Evolutionary conservation across 2,329 filamentous ascomycete genomes (phyloP), one percentile per base, ranked within the genome.

Genomic region (Claviceps humidiphila): DNA sequence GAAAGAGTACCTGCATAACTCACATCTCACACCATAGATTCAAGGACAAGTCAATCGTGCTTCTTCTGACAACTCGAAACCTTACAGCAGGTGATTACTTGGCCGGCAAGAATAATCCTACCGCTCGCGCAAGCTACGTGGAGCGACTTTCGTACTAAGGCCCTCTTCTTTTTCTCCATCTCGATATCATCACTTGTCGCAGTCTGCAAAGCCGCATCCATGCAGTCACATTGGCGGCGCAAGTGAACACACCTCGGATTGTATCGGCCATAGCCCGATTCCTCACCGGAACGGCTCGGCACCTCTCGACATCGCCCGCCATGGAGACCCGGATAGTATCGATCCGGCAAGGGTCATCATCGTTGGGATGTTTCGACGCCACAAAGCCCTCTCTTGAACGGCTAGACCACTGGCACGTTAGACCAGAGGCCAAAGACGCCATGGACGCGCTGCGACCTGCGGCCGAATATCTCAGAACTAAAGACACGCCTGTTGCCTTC

Each of bases 401-500:
- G 48, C 58, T 76, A 48, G 66, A 71, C 47, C 65, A 63, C 53
- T 78, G 75, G 75, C 62, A 69, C 37, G 58, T 75, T 30, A 56
- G 59, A 16, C 54, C 58, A 0, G 60, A 64, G 6, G 58, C 66
- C 6, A 56, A 59, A 22, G 60, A 62, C 6, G 64, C 65, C 6
- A 54, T 73, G 41, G 60, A 58, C 1, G 64, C 68, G 26, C 74
- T 95, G 40, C 69, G 72, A 53, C 71, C 81, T 52, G 88, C 88
- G 1, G 88, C 87, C 2, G 64, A 74, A 13, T 75, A 82, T 57
- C 72, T 95, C 39, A 77, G 74, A 50, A 74, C 74, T 17, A 82
- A 77, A 50, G 77, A 87, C 63, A 77, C 77, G 3, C 93, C 93
- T 4, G 89, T 98, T 47, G 93, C 88, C 1, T 98, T 98, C 64